phyloP scores from a whole-genome alignment of 2,329 filamentous ascomycete genomes.

The Trematosphaeria pertusa region DNA sequence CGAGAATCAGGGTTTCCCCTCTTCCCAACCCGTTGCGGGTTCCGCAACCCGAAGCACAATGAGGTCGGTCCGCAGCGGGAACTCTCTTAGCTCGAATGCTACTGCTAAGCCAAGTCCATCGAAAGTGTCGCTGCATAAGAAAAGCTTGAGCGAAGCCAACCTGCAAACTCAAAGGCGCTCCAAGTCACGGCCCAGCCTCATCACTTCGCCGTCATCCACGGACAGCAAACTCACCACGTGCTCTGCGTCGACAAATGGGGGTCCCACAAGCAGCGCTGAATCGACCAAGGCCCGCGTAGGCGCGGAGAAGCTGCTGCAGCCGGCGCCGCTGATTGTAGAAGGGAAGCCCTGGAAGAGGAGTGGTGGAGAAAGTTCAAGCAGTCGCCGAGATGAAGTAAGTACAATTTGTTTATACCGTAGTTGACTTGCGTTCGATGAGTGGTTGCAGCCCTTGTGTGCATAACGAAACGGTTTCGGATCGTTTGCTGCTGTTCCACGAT shows the following conservation, averaged over 20 bases:
- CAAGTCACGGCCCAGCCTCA: slow-evolving; percentile 24
- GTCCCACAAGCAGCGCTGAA: slow-evolving; percentile 21
- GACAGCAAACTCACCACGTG: slow-evolving; percentile 32
- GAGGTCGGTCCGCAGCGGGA: slow-evolving; percentile 34
- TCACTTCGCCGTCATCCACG: slow-evolving; percentile 29
- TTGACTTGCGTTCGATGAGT: slow-evolving; percentile 11
- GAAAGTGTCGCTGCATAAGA: slow-evolving; percentile 32
- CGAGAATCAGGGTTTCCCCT: slow-evolving; percentile 43
- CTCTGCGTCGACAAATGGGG: slow-evolving; percentile 24
- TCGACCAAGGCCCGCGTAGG: slow-evolving; percentile 27
- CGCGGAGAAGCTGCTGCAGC: slow-evolving; percentile 26
- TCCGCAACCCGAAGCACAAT: slow-evolving; percentile 28
- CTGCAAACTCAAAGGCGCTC: slow-evolving; percentile 29
- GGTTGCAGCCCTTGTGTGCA: slow-evolving; percentile 14
- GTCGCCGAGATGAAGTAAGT: slow-evolving; percentile 40
- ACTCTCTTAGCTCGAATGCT: slow-evolving; percentile 25
- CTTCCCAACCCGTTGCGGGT: slow-evolving; percentile 22
- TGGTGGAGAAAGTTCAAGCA: slow-evolving; percentile 15
- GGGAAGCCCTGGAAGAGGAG: slow-evolving; percentile 19
- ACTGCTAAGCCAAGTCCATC: slow-evolving; percentile 25
- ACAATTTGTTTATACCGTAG: slow-evolving; percentile 23
- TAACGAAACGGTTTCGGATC: slow-evolving; percentile 38
- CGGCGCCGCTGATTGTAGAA: slow-evolving; percentile 32
- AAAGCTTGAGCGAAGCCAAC: slow-evolving; percentile 28
- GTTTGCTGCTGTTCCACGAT: slow-evolving; percentile 10